Conservation (phyloP, 768 basidiomycete species). For the Lactarius indigo region DNA sequence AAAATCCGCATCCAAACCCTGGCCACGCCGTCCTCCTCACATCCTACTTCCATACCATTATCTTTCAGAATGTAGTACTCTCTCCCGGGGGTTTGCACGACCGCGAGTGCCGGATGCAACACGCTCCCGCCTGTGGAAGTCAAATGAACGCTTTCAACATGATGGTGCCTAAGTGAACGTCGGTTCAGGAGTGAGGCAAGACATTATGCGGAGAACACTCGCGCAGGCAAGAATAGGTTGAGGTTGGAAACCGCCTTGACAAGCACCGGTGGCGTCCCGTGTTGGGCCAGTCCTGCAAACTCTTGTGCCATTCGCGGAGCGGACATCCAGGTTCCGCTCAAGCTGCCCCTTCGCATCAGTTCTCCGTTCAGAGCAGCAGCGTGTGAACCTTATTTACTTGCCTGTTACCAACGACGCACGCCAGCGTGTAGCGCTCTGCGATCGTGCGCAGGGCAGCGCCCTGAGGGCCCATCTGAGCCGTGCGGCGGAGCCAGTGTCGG, state of each 20-base stretch:
- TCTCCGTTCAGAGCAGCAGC: not conserved
- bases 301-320: constrained; percentile 69
- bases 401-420: constrained; percentile 75
- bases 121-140: constrained; percentile 38
- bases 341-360: constrained; percentile 35
- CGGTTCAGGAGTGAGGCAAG: not conserved
- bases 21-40: constrained; percentile 70
- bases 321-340: constrained; percentile 70
- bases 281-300: constrained; percentile 46
- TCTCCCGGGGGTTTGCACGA: constrained; percentile 64
- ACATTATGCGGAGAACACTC: constrained; percentile 27
- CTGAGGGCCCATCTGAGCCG: constrained; percentile 40
- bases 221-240: constrained; percentile 67
- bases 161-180: constrained; percentile 54
- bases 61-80: constrained; percentile 70
- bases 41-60: constrained; percentile 74
- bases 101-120: constrained; percentile 62
- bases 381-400: constrained; percentile 27
- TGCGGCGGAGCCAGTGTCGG: constrained; percentile 54
- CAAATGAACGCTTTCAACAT: constrained; percentile 74
- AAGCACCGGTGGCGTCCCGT: constrained; percentile 19
- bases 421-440: constrained; percentile 62
- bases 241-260: constrained; percentile 33
- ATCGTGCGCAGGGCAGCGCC: constrained; percentile 44
- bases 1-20: constrained; percentile 59